A percentile compares a stretch with the other conserved stretches of the same genome.
Evolutionary conservation across 108 stramenopile species (phyloP).

Genomic region (Cyclotella kingstonii): DNA sequence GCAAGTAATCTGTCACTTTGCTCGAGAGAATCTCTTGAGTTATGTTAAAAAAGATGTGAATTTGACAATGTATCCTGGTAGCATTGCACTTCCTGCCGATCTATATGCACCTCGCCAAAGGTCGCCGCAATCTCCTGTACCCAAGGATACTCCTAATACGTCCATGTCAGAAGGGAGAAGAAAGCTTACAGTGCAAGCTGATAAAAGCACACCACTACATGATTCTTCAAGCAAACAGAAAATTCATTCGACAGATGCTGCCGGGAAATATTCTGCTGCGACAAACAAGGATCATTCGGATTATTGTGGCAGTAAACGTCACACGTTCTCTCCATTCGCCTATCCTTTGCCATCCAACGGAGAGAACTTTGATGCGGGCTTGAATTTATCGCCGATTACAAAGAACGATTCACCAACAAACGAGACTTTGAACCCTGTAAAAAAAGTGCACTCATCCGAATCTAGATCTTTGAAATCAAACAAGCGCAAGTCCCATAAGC

Average conservation of each 20-base stretch:
- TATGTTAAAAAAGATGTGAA: constrained; percentile 87
- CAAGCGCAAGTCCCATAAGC: constrained; percentile 31
- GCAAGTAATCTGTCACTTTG: constrained; percentile 54
- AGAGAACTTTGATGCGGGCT: constrained; percentile 17
- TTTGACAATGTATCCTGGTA: constrained; percentile 71
- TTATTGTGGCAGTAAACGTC: not conserved
- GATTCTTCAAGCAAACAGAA: too few relatives aligned
- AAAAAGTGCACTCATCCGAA: too few relatives aligned
- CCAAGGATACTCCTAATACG: not conserved
- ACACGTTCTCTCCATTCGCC: constrained; percentile 10
- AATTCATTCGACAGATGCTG: too few relatives aligned
- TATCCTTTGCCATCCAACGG: constrained; percentile 1
- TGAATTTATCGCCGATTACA: constrained; percentile 33
- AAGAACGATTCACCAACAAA: constrained; percentile 28
- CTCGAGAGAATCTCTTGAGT: constrained; percentile 74
- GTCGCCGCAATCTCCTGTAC: constrained; percentile 2
- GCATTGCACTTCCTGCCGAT: constrained; percentile 59
- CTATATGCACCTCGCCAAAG: constrained; percentile 28
- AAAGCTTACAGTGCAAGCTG: too few relatives aligned
- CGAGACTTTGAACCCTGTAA: too few relatives aligned
- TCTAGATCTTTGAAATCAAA: constrained; percentile 6
- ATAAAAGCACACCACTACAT: too few relatives aligned
- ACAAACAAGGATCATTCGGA: constrained; percentile 2
- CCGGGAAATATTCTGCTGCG: too few relatives aligned
- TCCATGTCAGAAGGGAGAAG: too few relatives aligned